Percentiles rank a stretch among this genome's conserved stretches.
These are phyloP conservation scores for Microbotryum silenes-acaulis DNA, from an alignment of 1,284 basidiomycete genomes.

Conservation along the genomic window DNA sequence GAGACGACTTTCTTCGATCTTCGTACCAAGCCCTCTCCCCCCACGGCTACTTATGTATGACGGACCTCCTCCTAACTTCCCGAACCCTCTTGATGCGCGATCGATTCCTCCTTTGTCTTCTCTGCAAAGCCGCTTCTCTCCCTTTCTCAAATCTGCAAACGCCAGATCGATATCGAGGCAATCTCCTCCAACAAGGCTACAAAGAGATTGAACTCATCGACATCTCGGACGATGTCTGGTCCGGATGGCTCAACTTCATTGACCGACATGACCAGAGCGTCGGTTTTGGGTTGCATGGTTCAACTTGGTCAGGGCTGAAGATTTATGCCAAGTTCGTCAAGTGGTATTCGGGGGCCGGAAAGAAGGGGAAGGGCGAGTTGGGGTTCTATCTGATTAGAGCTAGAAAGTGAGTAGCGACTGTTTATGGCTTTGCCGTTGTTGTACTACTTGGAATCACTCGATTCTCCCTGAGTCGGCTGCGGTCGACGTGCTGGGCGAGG, in stretches of 20 bases:
- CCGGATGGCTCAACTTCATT: slow-evolving; percentile 9
- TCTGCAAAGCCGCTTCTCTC: slow-evolving; percentile 12
- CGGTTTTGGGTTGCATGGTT: neutral
- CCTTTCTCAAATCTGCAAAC: slow-evolving; percentile 11
- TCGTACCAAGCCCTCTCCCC: neutral
- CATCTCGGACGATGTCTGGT: slow-evolving; percentile 12
- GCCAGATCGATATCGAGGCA: neutral
- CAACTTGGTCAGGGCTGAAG: slow-evolving; percentile 4
- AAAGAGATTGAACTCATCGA: slow-evolving; percentile 9
- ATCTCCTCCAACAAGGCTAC: slow-evolving; percentile 4
- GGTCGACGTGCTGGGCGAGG: no score
- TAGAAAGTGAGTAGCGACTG: neutral
- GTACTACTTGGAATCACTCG: no score
- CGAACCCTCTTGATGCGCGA: neutral
- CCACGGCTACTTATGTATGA: slow-evolving; percentile 1
- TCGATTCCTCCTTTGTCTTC: slow-evolving; percentile 9
- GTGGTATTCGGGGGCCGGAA: slow-evolving; percentile 11
- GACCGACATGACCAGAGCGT: neutral
- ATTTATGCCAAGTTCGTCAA: slow-evolving; percentile 15
- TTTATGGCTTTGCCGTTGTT: no score
- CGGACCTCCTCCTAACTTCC: slow-evolving; percentile 13
- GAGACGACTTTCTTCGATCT: slow-evolving; percentile 2
- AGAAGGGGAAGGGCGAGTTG: neutral
- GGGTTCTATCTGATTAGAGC: slow-evolving; percentile 13
- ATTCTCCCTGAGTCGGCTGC: no score